A percentile compares a stretch with the other conserved stretches of the same genome.
phyloP scores from a whole-genome alignment of 2,329 filamentous ascomycete species.

The Pseudonectria foliicola region DNA sequence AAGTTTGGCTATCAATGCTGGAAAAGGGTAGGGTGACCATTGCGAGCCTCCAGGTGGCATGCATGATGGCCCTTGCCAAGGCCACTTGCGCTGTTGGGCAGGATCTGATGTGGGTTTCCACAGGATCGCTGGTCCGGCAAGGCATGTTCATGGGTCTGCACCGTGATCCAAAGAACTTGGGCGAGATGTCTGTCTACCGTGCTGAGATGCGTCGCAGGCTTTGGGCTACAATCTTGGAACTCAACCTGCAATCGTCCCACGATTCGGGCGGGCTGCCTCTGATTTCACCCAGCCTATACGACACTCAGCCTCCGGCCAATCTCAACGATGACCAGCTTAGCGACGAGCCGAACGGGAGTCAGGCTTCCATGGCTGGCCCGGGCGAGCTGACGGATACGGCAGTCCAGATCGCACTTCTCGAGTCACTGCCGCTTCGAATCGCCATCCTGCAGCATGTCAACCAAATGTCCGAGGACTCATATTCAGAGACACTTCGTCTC shows the following conservation, averaged over 20 bases:
- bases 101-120: slow-evolving; percentile 46
- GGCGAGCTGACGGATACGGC: slow-evolving; percentile 38
- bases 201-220: slow-evolving; percentile 49
- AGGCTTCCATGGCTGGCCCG: slow-evolving; percentile 2
- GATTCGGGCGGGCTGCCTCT: slow-evolving; percentile 45
- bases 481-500: slow-evolving; percentile 40
- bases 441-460: slow-evolving; percentile 40
- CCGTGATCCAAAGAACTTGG: slow-evolving; percentile 45
- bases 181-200: slow-evolving; percentile 38
- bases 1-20: slow-evolving; percentile 40
- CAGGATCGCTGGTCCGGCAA: slow-evolving; percentile 42
- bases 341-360: slow-evolving; percentile 26
- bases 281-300: slow-evolving; percentile 39
- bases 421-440: slow-evolving; percentile 37
- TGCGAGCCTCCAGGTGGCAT: slow-evolving; percentile 42
- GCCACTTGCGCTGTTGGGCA: slow-evolving; percentile 39
- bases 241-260: slow-evolving; percentile 44
- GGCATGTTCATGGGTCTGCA: slow-evolving; percentile 54
- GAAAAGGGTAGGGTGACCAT: slow-evolving; percentile 45
- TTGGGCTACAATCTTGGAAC: slow-evolving; percentile 50
- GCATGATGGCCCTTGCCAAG: slow-evolving; percentile 43
- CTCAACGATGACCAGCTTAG: slow-evolving; percentile 44
- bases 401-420: slow-evolving; percentile 38
- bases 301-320: slow-evolving; percentile 43
- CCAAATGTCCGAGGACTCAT: slow-evolving; percentile 36